Conservation (phyloP, 1,284 basidiomycete species). For the Ustilago curta region DNA sequence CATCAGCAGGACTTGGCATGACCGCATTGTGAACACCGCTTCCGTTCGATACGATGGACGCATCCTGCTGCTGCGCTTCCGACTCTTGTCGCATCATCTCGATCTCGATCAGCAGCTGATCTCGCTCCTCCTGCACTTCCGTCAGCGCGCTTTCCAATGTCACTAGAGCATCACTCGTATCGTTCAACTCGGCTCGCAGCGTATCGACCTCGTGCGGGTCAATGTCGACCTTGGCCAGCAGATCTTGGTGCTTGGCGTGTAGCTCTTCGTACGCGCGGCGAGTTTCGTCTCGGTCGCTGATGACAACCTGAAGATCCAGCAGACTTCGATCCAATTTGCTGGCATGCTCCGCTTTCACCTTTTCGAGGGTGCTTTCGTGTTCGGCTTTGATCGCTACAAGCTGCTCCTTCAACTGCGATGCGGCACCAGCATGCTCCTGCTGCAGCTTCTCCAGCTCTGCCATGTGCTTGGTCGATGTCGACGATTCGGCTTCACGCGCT, state of each 20-base stretch:
- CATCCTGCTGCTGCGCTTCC: conserved; percentile 32
- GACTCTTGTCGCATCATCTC: conserved; percentile 52
- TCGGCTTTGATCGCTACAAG: conserved; percentile 17
- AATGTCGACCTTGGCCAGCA: conserved; percentile 43
- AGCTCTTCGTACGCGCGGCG: conserved; percentile 51
- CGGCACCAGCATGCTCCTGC: conserved; percentile 24
- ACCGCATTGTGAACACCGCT: conserved; percentile 14
- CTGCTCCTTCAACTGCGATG: conserved; percentile 8
- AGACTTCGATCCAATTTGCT: conserved; percentile 38
- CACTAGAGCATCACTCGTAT: conserved; percentile 68
- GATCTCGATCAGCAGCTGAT: conserved; percentile 63
- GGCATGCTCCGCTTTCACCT: conserved; percentile 27
- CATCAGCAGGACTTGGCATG: conserved; percentile 23
- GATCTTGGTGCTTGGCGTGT: conserved; percentile 40
- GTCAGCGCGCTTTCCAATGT: conserved; percentile 69
- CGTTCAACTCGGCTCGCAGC: conserved; percentile 72
- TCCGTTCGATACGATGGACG: conserved; percentile 11
- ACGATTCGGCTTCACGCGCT: conserved; percentile 23
- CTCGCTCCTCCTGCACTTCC: conserved; percentile 69
- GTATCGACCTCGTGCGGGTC: conserved; percentile 75
- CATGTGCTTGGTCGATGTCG: conserved; percentile 15
- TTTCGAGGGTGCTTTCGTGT: conserved; percentile 19
- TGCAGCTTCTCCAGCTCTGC: conserved; percentile 25
- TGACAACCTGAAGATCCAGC: conserved; percentile 41
- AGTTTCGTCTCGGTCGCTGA: conserved; percentile 36